Evolutionary conservation across 164 flowering plant species (phyloP), one percentile per base, ranked within the genome.

Genomic region (Berberis vulgaris): DNA sequence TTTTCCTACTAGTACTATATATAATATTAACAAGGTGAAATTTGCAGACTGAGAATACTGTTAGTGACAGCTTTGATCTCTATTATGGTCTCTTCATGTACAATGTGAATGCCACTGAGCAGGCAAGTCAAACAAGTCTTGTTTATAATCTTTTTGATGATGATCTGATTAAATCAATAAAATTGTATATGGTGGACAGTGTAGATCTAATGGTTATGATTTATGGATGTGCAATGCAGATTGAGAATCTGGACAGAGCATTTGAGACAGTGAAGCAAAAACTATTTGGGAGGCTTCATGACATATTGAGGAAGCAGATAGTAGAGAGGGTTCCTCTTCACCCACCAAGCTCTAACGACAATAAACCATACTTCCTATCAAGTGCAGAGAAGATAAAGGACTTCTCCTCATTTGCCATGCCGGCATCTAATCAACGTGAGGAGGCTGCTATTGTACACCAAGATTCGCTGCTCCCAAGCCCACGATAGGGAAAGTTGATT

Each of bases 41-140:
- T 26, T 26, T 68, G 64, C 67, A 76, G 79, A 76, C 79, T 4
- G 80, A 77, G 45, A 77, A 77, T 58, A 77, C 80, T 5, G 74
- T 73, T 13, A 68, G 77, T 41, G 80, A 77, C 59, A 77, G 80
- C 68, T 77, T 73, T 41, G 80, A 77, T 68, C 72, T 77, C n/a
- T 77, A 77, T 59, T 73, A 77, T 40, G 80, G 80, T 10, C 69
- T 77, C 7, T 77, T 77, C 63, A 77, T 77, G 80, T 77, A 77
- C 71, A 77, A 77, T 55, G 74, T 73, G 11, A 77, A 77, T 46
- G 77, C 77, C 50, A 77, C 74, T 2, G 77, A 71, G 44, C 80
- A 75, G 68, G 79, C 53, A 69, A 71, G 60, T 40, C 42, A 38
- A 40, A 7, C 1, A 47, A 47, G 0, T 47, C 50, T 9, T 47